These are phyloP conservation scores for Cryptosporidium parvum DNA, from an alignment of 169 alveolate genomes.

Conservation along the genomic window DNA sequence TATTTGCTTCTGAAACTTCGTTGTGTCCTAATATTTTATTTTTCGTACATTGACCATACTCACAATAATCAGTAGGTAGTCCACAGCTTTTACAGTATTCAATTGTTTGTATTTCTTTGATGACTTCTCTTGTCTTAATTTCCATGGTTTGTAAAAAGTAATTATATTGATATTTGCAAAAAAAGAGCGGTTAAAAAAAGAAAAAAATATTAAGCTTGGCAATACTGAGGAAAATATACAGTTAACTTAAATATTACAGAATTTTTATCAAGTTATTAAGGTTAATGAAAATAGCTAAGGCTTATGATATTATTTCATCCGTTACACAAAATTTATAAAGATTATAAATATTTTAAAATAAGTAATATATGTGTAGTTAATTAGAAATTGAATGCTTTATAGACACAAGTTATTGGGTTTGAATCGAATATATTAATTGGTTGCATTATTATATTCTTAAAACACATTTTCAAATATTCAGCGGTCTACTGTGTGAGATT, in stretches of 20 bases:
- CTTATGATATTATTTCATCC: too few species aligned
- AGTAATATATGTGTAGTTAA: neutral
- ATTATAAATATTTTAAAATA: too few species aligned
- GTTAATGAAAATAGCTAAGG: too few species aligned
- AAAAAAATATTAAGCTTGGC: neutral
- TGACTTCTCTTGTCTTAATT: neutral
- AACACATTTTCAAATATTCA: neutral
- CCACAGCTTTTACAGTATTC: slow-evolving; percentile 83
- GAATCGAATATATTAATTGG: too few species aligned
- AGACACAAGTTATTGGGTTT: neutral
- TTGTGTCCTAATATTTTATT: slow-evolving; percentile 75
- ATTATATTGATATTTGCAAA: too few species aligned
- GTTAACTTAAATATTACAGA: neutral
- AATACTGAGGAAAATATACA: too few species aligned
- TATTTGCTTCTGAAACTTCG: slow-evolving; percentile 12
- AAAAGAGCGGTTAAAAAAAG: neutral
- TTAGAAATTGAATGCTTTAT: neutral
- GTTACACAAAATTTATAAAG: too few species aligned
- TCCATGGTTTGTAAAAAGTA: neutral
- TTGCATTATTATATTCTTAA: too few species aligned
- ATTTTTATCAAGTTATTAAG: too few species aligned
- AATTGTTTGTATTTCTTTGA: slow-evolving; percentile 44
- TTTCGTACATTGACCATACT: slow-evolving; percentile 84
- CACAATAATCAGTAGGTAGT: slow-evolving; percentile 90
- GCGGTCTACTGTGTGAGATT: neutral